Conservation (phyloP, 2,329 filamentous ascomycete genomes). For the Aspergillus viridinutans region DNA sequence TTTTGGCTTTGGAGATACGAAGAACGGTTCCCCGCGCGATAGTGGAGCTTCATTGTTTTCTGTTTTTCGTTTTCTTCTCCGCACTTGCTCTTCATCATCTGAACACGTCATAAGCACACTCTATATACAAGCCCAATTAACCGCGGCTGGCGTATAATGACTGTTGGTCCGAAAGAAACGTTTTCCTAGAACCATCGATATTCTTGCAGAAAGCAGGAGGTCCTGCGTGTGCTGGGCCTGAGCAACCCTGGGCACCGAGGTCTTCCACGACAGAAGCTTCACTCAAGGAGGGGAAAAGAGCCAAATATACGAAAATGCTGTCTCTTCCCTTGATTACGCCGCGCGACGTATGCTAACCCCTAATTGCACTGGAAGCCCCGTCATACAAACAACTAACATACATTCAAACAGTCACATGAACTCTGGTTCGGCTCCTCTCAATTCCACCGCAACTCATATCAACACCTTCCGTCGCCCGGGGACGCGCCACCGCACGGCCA, state of each 20-base stretch:
- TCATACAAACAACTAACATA: slow-evolving; percentile 6
- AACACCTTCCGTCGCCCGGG: slow-evolving; percentile 11
- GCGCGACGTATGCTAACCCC: slow-evolving; percentile 56
- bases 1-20: background rate
- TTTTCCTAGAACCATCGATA: background rate
- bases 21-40: background rate
- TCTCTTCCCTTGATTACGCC: slow-evolving; percentile 65
- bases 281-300: background rate
- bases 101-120: background rate
- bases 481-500: slow-evolving; percentile 2
- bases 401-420: slow-evolving; percentile 57
- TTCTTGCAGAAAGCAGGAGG: background rate
- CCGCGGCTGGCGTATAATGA: background rate
- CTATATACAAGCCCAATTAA: background rate
- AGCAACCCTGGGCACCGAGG: background rate
- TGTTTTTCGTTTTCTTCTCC: background rate
- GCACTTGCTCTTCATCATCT: background rate
- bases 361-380: background rate
- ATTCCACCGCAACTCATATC: slow-evolving; percentile 35
- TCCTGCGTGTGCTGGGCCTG: background rate
- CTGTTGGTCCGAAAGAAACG: background rate
- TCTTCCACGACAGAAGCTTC: background rate
- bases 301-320: slow-evolving; percentile 42
- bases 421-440: slow-evolving; percentile 69
- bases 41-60: background rate